Conservation (phyloP, 345 rosid species). For the Rhizophora mangle region DNA sequence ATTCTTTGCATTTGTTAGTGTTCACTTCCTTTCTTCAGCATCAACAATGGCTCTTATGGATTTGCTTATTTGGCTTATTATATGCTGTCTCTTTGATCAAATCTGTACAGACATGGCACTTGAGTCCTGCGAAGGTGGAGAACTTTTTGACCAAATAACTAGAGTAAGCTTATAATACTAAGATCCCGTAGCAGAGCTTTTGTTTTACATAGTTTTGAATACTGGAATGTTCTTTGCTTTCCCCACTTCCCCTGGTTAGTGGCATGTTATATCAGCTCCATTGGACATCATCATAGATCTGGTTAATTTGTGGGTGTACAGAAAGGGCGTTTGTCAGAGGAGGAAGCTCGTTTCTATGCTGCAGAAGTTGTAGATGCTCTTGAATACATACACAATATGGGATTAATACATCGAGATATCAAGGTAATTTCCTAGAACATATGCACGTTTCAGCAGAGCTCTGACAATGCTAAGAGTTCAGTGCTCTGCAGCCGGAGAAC, state of each 20-base stretch:
- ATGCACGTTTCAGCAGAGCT: conserved; percentile 4
- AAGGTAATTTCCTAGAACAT: conserved; percentile 51
- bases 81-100: conserved; percentile 31
- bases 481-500: conserved; percentile 84
- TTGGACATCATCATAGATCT: conserved; percentile 2
- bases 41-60: not conserved
- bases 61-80: conserved; percentile 13
- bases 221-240: not conserved
- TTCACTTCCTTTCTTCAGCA: conserved; percentile 1
- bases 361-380: conserved; percentile 97
- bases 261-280: not conserved
- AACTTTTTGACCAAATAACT: conserved; percentile 95
- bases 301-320: conserved; percentile 30
- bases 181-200: not conserved
- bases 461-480: conserved; percentile 20
- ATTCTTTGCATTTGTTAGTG: conserved; percentile 2
- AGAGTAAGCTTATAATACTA: conserved; percentile 54
- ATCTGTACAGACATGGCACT: conserved; percentile 84
- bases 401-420: conserved; percentile 95
- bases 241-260: not conserved
- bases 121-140: conserved; percentile 98
- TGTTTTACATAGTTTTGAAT: not conserved
- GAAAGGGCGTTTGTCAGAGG: conserved; percentile 80
- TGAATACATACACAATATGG: conserved; percentile 86
- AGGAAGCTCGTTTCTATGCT: conserved; percentile 86